Evolutionary conservation across 306 rosid species (phyloP).

Genomic region (Dalbergia oliveri): DNA sequence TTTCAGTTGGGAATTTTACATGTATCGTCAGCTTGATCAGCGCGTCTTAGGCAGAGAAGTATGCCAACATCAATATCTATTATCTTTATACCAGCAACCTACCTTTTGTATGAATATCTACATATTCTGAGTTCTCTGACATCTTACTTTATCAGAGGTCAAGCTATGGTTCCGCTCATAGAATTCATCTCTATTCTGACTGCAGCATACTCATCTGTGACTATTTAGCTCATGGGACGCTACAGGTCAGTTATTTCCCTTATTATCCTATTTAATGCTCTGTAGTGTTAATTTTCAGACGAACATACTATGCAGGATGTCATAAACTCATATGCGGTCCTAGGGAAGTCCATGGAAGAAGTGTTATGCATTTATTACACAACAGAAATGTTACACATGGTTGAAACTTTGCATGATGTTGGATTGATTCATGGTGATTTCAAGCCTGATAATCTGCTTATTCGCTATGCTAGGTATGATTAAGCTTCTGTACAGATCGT

Average conservation of each 20-base stretch:
- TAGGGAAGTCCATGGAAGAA: constrained; percentile 89
- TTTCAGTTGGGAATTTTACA: constrained; percentile 94
- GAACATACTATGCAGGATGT: constrained; percentile 72
- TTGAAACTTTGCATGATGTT: constrained; percentile 76
- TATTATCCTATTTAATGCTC: constrained; percentile 18
- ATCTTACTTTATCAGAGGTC: constrained; percentile 70
- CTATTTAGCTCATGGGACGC: constrained; percentile 85
- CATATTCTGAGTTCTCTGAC: constrained; percentile 51
- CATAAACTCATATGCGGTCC: constrained; percentile 72
- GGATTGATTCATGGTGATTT: constrained; percentile 96
- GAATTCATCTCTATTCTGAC: constrained; percentile 80
- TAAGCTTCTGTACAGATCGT: constrained; percentile 42
- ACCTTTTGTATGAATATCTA: constrained; percentile 46
- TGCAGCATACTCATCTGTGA: constrained; percentile 82
- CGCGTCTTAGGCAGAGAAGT: constrained; percentile 75
- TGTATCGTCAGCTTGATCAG: constrained; percentile 89
- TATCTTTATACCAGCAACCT: constrained; percentile 37
- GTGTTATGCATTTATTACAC: constrained; percentile 86
- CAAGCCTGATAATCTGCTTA: constrained; percentile 95
- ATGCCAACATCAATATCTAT: constrained; percentile 33
- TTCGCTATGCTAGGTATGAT: constrained; percentile 85
- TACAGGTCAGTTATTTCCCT: constrained; percentile 67
- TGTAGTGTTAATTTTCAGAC: constrained; percentile 38
- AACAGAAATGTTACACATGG: constrained; percentile 86
- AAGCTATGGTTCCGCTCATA: constrained; percentile 82